These are phyloP conservation scores for Endothia cerciana DNA, from an alignment of 2,329 filamentous ascomycete species.

Conservation along the genomic window DNA sequence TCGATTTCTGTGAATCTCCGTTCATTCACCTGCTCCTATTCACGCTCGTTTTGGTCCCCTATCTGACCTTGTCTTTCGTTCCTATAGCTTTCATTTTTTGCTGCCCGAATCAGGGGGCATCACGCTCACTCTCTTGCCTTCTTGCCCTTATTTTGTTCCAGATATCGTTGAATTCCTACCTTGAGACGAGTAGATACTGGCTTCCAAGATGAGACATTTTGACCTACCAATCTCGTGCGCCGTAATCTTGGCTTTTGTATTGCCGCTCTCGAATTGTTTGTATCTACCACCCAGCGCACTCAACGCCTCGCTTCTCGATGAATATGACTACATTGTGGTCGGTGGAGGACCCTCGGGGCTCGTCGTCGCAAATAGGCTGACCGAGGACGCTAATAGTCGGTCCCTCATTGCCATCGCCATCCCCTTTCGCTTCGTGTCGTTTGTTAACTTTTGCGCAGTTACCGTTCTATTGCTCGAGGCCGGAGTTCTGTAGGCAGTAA, in stretches of 20 bases:
- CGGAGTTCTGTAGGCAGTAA: constrained; percentile 29
- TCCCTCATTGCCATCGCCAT: too few relatives aligned
- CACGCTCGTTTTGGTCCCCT: constrained; percentile 3
- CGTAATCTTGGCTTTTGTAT: neutral
- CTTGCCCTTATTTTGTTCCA: neutral
- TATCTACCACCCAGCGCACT: constrained; percentile 18
- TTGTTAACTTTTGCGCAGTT: constrained; percentile 19
- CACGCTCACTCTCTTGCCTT: neutral
- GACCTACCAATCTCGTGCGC: neutral
- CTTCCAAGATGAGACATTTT: constrained; percentile 7
- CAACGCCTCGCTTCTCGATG: constrained; percentile 10
- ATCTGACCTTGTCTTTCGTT: neutral
- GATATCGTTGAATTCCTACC: neutral
- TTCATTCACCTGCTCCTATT: too few relatives aligned
- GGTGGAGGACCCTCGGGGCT: constrained; percentile 53
- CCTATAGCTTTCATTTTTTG: neutral
- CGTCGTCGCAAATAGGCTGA: constrained; percentile 47
- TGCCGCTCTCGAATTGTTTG: constrained; percentile 14
- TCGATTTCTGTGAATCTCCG: too few relatives aligned
- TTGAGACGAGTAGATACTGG: neutral
- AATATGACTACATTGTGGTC: constrained; percentile 46
- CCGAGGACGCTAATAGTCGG: constrained; percentile 40
- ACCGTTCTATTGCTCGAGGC: constrained; percentile 32
- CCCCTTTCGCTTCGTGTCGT: neutral
- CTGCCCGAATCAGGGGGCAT: neutral